phyloP scores from a whole-genome alignment of 2,329 filamentous ascomycete species.

The Sporothrix humicola region DNA sequence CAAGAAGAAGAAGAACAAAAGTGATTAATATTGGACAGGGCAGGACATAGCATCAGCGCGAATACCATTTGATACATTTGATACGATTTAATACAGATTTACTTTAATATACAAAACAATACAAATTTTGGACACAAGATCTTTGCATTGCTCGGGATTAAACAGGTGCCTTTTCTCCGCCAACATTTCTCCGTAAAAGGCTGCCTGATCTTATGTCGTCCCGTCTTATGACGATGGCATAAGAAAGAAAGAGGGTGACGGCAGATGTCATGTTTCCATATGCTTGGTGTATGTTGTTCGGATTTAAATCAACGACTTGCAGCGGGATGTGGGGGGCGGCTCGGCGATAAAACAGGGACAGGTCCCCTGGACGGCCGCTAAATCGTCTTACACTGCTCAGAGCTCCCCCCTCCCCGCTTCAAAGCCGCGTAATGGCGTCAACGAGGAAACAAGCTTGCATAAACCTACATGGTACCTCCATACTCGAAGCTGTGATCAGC shows the following conservation, averaged over 20 bases:
- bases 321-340: not conserved
- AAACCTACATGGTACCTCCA: not conserved
- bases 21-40: not conserved
- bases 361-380: not conserved
- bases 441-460: not conserved
- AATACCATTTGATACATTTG: no score
- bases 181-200: not conserved
- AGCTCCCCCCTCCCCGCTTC: not conserved
- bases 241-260: not conserved
- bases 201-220: not conserved
- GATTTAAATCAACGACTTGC: conserved; percentile 1
- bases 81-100: no score
- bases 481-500: not conserved
- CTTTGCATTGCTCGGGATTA: no score
- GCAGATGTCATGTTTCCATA: not conserved
- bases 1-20: no score
- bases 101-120: no score
- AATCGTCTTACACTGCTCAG: no score
- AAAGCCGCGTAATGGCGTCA: conserved; percentile 8
- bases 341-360: conserved; percentile 22
- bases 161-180: no score
- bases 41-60: no score
- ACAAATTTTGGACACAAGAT: no score
- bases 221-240: not conserved
- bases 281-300: not conserved